Conservation (phyloP, 768 basidiomycete species). For the Termitomyces eurrhizus region DNA sequence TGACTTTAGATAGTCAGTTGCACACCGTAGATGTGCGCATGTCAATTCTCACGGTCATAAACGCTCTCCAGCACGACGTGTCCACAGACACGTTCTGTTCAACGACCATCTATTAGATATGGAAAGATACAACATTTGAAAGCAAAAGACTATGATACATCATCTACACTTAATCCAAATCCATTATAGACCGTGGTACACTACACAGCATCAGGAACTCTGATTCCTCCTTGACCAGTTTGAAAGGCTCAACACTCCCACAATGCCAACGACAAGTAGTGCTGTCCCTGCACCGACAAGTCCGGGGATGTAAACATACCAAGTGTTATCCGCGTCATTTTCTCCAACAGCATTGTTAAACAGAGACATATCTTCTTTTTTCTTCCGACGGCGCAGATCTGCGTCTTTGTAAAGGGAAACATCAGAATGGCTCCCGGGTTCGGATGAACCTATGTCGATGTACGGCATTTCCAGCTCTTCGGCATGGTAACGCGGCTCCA, state of each 20-base stretch:
- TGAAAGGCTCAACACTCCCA: slow-evolving; percentile 75
- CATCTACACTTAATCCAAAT: neutral
- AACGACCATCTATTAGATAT: slow-evolving; percentile 1
- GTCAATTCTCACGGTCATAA: neutral
- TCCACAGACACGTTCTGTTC: neutral
- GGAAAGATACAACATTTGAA: slow-evolving; percentile 4
- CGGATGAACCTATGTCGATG: slow-evolving; percentile 44
- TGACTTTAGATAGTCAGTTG: neutral
- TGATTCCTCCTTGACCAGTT: slow-evolving; percentile 65
- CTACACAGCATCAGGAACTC: slow-evolving; percentile 36
- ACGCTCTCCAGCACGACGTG: neutral
- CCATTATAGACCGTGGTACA: neutral
- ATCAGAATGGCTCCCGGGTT: slow-evolving; percentile 33
- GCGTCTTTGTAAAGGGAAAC: slow-evolving; percentile 32
- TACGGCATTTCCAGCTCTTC: slow-evolving; percentile 66
- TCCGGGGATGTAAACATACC: slow-evolving; percentile 71
- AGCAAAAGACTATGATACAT: slow-evolving; percentile 12
- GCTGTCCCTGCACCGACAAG: slow-evolving; percentile 84
- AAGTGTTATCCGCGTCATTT: slow-evolving; percentile 65
- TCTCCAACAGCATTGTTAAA: slow-evolving; percentile 40
- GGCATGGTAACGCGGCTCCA: slow-evolving; percentile 21
- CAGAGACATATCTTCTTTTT: slow-evolving; percentile 52
- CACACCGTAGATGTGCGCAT: neutral
- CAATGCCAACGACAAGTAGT: slow-evolving; percentile 70
- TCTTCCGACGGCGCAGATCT: slow-evolving; percentile 46